Base-by-base conservation (phyloP, 257 asterid genomes). In the Petrea volubilis region DNA sequence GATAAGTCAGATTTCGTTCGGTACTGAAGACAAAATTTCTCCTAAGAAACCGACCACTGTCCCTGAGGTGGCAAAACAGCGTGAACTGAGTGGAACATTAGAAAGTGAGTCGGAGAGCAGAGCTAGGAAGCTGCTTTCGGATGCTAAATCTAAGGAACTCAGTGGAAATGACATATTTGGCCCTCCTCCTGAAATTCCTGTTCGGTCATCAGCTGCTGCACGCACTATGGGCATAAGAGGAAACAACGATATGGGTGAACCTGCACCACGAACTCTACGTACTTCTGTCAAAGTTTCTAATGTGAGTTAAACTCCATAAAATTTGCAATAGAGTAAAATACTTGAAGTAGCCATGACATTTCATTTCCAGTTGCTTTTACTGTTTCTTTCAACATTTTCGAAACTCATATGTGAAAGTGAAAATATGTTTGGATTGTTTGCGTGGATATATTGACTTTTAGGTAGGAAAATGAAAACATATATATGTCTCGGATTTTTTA, bases 221-320 rank as follows among this genome's bases (percentile, higher is more conserved):
- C 88, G 93, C 51, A 69, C 81, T 72, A 15, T 73, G 70, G 96
- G 80, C 61, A 64, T 81, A 51, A 93, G 81, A 78, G 92, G 85
- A 70, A 83, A 58, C 85, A 89, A 70, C 17, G 92, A 80, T 64
- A 79, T 87, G 89, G 86, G 77, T 7, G 96, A 91, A 79, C 94
- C 96, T 49, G 90, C 91, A 28, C 94, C 89, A 27, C 88, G 96
- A 67, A 70, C 47, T 68, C 57, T 88, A 27, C 96, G 97, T 7
- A 93, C 98, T 55, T 93, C 98, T 63, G 97, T 90, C 72, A 88
- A 60, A 84, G 94, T 93, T 62, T 93, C 98, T 64, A 90, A 93
- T 57, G 98, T 93, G 83, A 88, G 97, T n/a, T n/a, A n/a, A n/a
- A n/a, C n/a, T n/a, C n/a, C n/a, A n/a, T 82, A 38, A 38, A 7